Evolutionary conservation across 768 basidiomycete species (phyloP), one percentile per base, ranked within the genome.

Genomic region (Amanita pseudoporphyria): DNA sequence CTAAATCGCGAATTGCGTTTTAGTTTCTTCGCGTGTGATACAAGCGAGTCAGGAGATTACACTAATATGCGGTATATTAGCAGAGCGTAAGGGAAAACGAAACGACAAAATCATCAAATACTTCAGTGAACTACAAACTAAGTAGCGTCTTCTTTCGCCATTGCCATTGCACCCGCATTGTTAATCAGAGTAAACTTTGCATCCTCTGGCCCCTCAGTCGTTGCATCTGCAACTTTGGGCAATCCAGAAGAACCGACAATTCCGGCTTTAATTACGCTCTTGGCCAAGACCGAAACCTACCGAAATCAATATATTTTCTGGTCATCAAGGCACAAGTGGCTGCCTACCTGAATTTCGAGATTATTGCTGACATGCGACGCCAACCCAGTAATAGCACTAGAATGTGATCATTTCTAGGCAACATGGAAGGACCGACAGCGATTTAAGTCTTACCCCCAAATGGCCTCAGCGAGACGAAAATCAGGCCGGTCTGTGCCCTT

Each of bases 211-310:
- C 67, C 72, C 24, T 53, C 67, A 57, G 72, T 69, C 12, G 62
- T 63, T 2, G 80, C 73, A 1, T 64, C 59, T 0, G 70, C 72
- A 16, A 60, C 61, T 14, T 72, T 37, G 0, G 79, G 74, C 9
- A 87, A 64, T 1, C 56, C 64, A 0, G 71, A 60, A 0, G 77
- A 73, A 1, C 84, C 83, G 2, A 82, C 61, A 13, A 62, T 64
- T 1, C 83, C 82, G 1, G 78, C 82, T 21, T 67, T 56, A 19
- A 67, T 65, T 5, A 82, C 68, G n/a, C 77, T 72, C 56, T 71
- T 77, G 2, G 72, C 82, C 3, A 86, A 68, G 1, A 66, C 66
- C 1, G 70, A 54, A 2, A 84, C 65, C 79, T 86, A 28, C n/a
- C 26, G 26, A 3, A 28, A 28, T 28, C 26, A 28, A 28, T 28